A percentile compares a stretch with the other conserved stretches of the same genome.
These are phyloP conservation scores for Chalaropsis ovoidea DNA, from an alignment of 2,329 filamentous ascomycete species.

Conservation along the genomic window DNA sequence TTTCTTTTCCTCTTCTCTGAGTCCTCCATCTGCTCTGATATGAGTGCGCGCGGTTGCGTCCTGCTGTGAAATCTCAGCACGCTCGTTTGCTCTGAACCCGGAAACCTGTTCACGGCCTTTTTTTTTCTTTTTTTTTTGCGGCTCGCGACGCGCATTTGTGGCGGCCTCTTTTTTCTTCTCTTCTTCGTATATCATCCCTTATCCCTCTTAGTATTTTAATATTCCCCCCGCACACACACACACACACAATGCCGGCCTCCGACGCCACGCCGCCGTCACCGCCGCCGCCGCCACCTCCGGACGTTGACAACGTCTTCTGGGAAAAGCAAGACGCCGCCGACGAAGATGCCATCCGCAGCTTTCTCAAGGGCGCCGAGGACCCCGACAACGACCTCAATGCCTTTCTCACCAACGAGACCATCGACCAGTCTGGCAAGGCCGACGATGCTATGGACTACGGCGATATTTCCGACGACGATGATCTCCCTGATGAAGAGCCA, in stretches of 20 bases:
- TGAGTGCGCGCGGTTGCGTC: too few species aligned
- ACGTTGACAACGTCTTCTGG: slow-evolving; percentile 35
- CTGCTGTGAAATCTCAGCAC: too few species aligned
- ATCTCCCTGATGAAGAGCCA: slow-evolving; percentile 64
- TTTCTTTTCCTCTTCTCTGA: too few species aligned
- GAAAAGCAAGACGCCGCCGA: slow-evolving; percentile 40
- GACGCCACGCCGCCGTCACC: slow-evolving; percentile 26
- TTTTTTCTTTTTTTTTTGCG: too few species aligned
- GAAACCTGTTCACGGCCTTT: too few species aligned
- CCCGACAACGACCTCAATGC: slow-evolving; percentile 34
- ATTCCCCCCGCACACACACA: not conserved
- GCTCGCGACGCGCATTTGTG: too few species aligned
- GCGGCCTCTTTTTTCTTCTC: too few species aligned
- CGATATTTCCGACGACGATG: slow-evolving; percentile 83
- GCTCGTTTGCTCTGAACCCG: too few species aligned
- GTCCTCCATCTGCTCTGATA: too few species aligned
- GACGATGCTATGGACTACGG: slow-evolving; percentile 86
- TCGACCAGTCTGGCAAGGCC: slow-evolving; percentile 67
- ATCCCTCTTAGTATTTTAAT: not conserved
- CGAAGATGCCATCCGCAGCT: slow-evolving; percentile 39
- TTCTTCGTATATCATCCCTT: too few species aligned
- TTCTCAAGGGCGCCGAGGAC: slow-evolving; percentile 38
- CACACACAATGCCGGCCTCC: not conserved
- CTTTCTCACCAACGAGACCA: slow-evolving; percentile 36
- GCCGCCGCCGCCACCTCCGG: slow-evolving; percentile 25